Conservation (phyloP, 768 basidiomycete species). For the Lactifluus volemus region DNA sequence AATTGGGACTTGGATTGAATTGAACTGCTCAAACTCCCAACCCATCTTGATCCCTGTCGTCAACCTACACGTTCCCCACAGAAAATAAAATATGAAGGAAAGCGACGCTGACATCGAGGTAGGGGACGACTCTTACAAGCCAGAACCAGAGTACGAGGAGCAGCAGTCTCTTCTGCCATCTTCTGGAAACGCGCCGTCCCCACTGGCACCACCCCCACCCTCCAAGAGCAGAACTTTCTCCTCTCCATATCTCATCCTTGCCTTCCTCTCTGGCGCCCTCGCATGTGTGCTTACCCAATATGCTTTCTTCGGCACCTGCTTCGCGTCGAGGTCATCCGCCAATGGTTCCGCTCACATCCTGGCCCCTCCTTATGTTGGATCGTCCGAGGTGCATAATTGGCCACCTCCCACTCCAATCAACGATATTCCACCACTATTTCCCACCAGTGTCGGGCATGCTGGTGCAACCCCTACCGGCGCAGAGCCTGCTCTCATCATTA, state of each 20-base stretch:
- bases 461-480: constrained; percentile 76
- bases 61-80: neutral
- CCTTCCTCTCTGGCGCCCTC: constrained; percentile 15
- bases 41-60: too few relatives aligned
- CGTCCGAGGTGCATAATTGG: constrained; percentile 57
- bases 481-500: constrained; percentile 61
- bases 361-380: constrained; percentile 64
- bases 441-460: constrained; percentile 66
- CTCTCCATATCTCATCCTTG: constrained; percentile 1
- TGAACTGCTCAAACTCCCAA: too few relatives aligned
- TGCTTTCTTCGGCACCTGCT: constrained; percentile 9
- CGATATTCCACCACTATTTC: constrained; percentile 61
- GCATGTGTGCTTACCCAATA: constrained; percentile 14
- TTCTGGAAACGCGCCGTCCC: constrained; percentile 21
- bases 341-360: constrained; percentile 22
- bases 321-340: neutral
- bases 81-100: neutral
- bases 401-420: constrained; percentile 74
- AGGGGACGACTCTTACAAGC: constrained; percentile 12
- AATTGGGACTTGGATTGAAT: neutral
- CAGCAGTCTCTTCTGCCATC: constrained; percentile 23
- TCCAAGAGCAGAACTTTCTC: constrained; percentile 1
- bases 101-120: constrained; percentile 1
- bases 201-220: constrained; percentile 25
- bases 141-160: constrained; percentile 12